Conservation (phyloP, 352 stramenopile species). For the Pythium aristosporum region DNA sequence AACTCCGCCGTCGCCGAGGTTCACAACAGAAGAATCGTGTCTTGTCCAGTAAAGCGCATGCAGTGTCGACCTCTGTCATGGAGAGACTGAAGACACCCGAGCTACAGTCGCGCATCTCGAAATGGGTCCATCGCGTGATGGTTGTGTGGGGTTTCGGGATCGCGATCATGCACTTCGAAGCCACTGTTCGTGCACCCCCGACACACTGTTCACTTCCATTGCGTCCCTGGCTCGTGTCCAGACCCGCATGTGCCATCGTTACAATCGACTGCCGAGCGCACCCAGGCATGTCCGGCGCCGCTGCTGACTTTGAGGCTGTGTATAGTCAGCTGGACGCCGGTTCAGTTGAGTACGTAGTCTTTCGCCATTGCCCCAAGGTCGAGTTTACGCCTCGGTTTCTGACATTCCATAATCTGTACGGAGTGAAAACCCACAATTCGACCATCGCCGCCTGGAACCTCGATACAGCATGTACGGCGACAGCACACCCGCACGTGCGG, state of each 20-base stretch:
- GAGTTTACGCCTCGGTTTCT: neutral
- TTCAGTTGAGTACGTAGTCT: neutral
- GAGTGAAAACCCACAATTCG: slow-evolving; percentile 2
- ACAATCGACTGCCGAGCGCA: slow-evolving; percentile 4
- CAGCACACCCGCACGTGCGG: neutral
- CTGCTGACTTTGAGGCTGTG: neutral
- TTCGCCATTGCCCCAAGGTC: neutral
- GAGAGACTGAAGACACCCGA: no score
- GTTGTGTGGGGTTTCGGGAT: neutral
- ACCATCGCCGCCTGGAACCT: neutral
- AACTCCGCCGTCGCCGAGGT: neutral
- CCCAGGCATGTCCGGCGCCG: neutral
- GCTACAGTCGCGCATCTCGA: no score
- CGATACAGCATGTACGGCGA: neutral
- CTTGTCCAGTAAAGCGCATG: no score
- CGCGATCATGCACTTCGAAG: no score
- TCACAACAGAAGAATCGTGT: neutral
- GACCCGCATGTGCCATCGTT: slow-evolving; percentile 28
- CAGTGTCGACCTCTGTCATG: no score
- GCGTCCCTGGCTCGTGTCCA: slow-evolving; percentile 13
- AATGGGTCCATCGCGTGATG: neutral
- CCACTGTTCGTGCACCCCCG: no score
- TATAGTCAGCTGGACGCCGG: neutral
- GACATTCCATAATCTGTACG: neutral
- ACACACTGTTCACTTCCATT: no score